Conservation (phyloP, 805 yeast species). For the Lipomyces orientalis region DNA sequence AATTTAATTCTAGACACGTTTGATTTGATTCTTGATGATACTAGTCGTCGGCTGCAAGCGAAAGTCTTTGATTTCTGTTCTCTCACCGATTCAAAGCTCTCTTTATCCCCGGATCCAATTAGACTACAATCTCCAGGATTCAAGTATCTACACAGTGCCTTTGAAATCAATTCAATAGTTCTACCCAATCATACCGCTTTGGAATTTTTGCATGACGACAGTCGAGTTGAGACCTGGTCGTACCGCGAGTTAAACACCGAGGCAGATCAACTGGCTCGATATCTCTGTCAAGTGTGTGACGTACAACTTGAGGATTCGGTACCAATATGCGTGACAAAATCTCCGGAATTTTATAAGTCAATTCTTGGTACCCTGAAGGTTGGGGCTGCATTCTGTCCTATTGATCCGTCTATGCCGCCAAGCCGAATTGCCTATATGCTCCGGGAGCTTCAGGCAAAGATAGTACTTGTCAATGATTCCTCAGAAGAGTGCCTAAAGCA, state of each 20-base stretch:
- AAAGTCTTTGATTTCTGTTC: background rate
- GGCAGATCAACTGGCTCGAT: constrained; percentile 23
- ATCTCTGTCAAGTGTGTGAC: background rate
- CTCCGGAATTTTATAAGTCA: constrained; percentile 25
- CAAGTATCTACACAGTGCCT: constrained; percentile 23
- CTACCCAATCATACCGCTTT: constrained; percentile 25
- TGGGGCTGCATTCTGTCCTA: constrained; percentile 37
- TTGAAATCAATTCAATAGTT: constrained; percentile 14
- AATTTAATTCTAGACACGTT: background rate
- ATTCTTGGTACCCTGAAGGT: constrained; percentile 31
- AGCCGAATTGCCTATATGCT: constrained; percentile 29
- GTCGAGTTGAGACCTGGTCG: background rate
- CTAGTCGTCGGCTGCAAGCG: background rate
- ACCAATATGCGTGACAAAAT: constrained; percentile 29
- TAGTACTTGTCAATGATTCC: constrained; percentile 16
- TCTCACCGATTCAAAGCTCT: background rate
- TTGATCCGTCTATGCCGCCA: constrained; percentile 31
- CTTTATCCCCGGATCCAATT: constrained; percentile 2
- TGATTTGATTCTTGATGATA: constrained; percentile 11
- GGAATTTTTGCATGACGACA: constrained; percentile 21
- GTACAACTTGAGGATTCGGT: constrained; percentile 26
- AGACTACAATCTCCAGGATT: background rate
- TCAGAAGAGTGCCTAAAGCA: background rate
- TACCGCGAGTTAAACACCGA: constrained; percentile 18
- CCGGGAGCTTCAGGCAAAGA: constrained; percentile 24